Percentiles rank a stretch among this genome's conserved stretches.
phyloP scores from a whole-genome alignment of 129 eudicot genomes.

The Centella asiatica region DNA sequence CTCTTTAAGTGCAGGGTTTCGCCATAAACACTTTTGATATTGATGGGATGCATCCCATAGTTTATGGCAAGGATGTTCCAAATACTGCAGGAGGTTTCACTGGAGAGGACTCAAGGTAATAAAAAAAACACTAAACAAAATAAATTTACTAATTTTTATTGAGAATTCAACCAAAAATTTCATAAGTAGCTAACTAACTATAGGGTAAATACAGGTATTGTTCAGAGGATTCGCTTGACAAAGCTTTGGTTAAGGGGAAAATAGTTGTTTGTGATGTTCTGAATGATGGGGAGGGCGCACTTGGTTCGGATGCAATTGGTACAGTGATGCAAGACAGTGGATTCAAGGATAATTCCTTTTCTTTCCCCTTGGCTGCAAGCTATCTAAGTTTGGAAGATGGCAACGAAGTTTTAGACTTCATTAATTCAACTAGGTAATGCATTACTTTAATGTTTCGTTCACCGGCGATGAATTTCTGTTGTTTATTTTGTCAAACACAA shows the following conservation, averaged over 20 bases:
- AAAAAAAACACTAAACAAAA: not conserved
- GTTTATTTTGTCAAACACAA: too few relatives aligned
- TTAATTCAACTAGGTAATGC: not conserved
- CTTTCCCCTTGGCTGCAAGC: constrained; percentile 1
- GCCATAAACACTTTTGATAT: constrained; percentile 33
- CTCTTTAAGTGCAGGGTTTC: constrained; percentile 26
- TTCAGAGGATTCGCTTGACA: constrained; percentile 30
- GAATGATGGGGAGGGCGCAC: constrained; percentile 10
- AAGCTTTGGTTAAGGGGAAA: constrained; percentile 34
- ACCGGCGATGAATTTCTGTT: too few relatives aligned
- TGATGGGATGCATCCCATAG: constrained; percentile 28
- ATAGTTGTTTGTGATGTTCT: constrained; percentile 35
- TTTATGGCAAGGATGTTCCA: constrained; percentile 44
- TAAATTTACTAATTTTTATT: too few relatives aligned
- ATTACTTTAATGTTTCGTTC: too few relatives aligned
- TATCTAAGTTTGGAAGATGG: constrained; percentile 4
- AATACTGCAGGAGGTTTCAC: constrained; percentile 30
- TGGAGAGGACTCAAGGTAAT: constrained; percentile 28
- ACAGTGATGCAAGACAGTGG: constrained; percentile 6
- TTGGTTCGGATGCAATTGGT: constrained; percentile 25
- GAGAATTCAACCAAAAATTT: too few relatives aligned
- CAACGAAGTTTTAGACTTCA: not conserved
- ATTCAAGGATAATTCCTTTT: constrained; percentile 1
- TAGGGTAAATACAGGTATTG: constrained; percentile 28
- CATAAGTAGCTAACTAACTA: not conserved